Percentiles rank a stretch among this genome's conserved stretches.
phyloP scores from a whole-genome alignment of 1,284 basidiomycete genomes.

The Grifola frondosa region DNA sequence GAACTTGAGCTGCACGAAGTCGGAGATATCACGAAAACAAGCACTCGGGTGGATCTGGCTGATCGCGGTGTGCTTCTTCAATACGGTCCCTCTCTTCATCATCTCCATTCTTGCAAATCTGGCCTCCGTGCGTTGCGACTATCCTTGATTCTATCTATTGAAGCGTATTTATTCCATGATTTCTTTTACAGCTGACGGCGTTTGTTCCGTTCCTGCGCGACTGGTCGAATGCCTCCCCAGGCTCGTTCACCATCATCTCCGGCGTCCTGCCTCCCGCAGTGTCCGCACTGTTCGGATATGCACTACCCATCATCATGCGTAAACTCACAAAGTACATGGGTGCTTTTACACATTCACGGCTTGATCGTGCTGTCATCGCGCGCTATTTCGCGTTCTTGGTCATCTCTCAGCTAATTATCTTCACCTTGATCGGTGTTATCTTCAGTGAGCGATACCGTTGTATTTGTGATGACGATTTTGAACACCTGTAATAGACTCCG shows the following conservation, averaged over 20 bases:
- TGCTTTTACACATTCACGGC: constrained; percentile 70
- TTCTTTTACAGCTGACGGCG: constrained; percentile 46
- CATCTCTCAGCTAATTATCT: constrained; percentile 87
- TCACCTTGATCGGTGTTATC: constrained; percentile 86
- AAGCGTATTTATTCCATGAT: not conserved
- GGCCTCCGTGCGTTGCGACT: constrained; percentile 58
- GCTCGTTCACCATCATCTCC: constrained; percentile 73
- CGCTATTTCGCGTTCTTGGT: constrained; percentile 92
- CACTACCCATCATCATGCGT: constrained; percentile 87
- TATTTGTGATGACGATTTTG: too few relatives aligned
- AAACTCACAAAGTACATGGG: constrained; percentile 83
- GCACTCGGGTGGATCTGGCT: constrained; percentile 78
- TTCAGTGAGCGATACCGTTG: constrained; percentile 74
- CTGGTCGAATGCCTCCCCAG: constrained; percentile 64
- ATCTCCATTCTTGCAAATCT: constrained; percentile 84
- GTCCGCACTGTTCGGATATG: constrained; percentile 86
- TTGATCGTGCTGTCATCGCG: constrained; percentile 87
- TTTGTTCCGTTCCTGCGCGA: constrained; percentile 71
- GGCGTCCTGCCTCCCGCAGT: constrained; percentile 88
- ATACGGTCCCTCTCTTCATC: constrained; percentile 84
- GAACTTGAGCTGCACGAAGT: constrained; percentile 77
- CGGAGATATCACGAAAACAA: constrained; percentile 65
- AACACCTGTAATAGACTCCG: constrained; percentile 45
- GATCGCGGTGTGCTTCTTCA: constrained; percentile 80
- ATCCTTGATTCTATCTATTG: constrained; percentile 3